Conservation (phyloP, 2,329 filamentous ascomycete species). For the Xylariaceae sp. region DNA sequence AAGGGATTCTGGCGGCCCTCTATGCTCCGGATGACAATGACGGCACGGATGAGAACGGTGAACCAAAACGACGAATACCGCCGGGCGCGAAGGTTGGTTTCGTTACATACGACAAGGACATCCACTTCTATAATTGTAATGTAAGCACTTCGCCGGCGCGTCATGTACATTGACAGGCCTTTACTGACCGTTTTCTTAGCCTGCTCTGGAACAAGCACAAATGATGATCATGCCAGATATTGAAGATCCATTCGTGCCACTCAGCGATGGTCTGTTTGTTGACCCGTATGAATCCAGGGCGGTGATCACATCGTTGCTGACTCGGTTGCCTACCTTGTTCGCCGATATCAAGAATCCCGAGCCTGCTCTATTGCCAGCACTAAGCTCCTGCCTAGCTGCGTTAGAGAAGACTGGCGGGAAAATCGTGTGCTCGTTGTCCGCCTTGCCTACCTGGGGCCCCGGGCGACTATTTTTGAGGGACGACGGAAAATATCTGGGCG, state of each 20-base stretch:
- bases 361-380: slow-evolving; percentile 79
- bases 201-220: slow-evolving; percentile 81
- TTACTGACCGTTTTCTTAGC: slow-evolving; percentile 45
- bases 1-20: slow-evolving; percentile 81
- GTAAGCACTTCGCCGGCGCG: slow-evolving; percentile 52
- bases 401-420: slow-evolving; percentile 89
- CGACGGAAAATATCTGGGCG: slow-evolving; percentile 81
- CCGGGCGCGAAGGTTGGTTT: slow-evolving; percentile 87
- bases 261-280: slow-evolving; percentile 91
- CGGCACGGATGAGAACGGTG: slow-evolving; percentile 56
- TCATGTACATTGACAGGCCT: neutral
- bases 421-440: slow-evolving; percentile 82
- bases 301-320: slow-evolving; percentile 86
- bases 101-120: slow-evolving; percentile 92
- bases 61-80: slow-evolving; percentile 64
- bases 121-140: slow-evolving; percentile 97
- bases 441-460: slow-evolving; percentile 90
- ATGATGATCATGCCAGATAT: slow-evolving; percentile 99
- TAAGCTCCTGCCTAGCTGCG: slow-evolving; percentile 83
- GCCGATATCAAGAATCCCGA: slow-evolving; percentile 87
- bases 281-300: slow-evolving; percentile 85
- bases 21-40: slow-evolving; percentile 69
- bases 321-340: slow-evolving; percentile 82
- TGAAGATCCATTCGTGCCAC: slow-evolving; percentile 91
- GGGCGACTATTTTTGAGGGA: slow-evolving; percentile 84